These are phyloP conservation scores for Xylariales sp. DNA, from an alignment of 2,329 filamentous ascomycete species.

Conservation along the genomic window DNA sequence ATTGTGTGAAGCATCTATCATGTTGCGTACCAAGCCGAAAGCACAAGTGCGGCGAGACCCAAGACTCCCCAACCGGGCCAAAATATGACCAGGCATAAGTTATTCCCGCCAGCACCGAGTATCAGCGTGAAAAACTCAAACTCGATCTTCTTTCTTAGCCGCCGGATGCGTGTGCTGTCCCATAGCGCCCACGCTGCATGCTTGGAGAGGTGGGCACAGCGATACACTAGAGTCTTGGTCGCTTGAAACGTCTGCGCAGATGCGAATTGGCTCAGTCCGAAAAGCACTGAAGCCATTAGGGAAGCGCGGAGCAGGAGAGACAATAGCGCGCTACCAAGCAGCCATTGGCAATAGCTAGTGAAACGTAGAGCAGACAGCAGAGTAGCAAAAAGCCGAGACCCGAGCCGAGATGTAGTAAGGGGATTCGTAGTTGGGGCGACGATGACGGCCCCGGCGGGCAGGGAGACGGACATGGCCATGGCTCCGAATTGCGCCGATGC, in stretches of 20 bases:
- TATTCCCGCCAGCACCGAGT: constrained; percentile 62
- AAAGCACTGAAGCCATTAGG: constrained; percentile 47
- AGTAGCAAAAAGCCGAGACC: constrained; percentile 49
- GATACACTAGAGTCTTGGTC: constrained; percentile 40
- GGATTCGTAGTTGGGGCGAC: constrained; percentile 54
- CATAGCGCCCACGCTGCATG: constrained; percentile 47
- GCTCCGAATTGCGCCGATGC: background rate
- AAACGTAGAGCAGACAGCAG: constrained; percentile 52
- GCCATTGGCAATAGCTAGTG: constrained; percentile 52
- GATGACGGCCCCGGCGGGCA: constrained; percentile 53
- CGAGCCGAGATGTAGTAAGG: constrained; percentile 46
- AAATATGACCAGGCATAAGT: constrained; percentile 62
- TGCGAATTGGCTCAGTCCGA: constrained; percentile 48
- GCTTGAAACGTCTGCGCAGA: constrained; percentile 47
- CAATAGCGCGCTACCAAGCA: constrained; percentile 49
- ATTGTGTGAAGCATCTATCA: constrained; percentile 17
- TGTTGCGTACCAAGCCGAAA: constrained; percentile 52
- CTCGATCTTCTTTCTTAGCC: constrained; percentile 60
- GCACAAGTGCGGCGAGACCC: constrained; percentile 50
- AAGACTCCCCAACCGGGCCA: constrained; percentile 69
- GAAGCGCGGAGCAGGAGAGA: constrained; percentile 50
- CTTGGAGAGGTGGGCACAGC: constrained; percentile 15
- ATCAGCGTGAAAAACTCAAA: constrained; percentile 64
- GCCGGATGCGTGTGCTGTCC: constrained; percentile 49
- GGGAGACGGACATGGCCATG: constrained; percentile 28